Evolutionary conservation across 2,329 filamentous ascomycete genomes (phyloP).

Genomic region (Beauveria sp.): DNA sequence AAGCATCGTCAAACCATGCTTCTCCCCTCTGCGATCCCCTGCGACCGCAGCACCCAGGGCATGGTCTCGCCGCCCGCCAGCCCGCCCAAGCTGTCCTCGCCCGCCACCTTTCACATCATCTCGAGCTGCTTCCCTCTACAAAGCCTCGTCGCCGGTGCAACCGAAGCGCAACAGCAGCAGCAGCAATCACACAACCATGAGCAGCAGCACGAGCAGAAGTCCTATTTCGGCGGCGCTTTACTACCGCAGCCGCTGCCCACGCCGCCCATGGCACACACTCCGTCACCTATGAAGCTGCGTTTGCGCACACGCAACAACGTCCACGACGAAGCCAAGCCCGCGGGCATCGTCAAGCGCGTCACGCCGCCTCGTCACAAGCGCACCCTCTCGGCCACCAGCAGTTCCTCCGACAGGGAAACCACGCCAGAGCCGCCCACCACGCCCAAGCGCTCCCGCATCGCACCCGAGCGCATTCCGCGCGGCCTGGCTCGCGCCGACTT

Average conservation of each 20-base stretch:
- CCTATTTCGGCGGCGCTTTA: conserved; percentile 27
- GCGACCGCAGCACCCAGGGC: conserved; percentile 45
- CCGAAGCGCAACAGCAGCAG: background rate
- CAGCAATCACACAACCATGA: background rate
- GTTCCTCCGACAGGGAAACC: background rate
- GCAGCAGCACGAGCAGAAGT: background rate
- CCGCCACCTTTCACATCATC: conserved; percentile 47
- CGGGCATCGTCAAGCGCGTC: conserved; percentile 47
- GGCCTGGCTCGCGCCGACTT: conserved; percentile 53
- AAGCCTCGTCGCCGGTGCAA: conserved; percentile 40
- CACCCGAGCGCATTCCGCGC: conserved; percentile 52
- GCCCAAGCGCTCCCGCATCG: conserved; percentile 53
- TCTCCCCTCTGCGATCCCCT: conserved; percentile 50
- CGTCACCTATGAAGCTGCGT: conserved; percentile 46
- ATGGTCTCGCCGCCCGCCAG: conserved; percentile 54
- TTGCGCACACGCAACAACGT: conserved; percentile 38
- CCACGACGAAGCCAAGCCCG: conserved; percentile 28
- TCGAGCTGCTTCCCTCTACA: conserved; percentile 55
- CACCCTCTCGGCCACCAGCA: background rate
- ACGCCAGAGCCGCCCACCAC: conserved; percentile 34
- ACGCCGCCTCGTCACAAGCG: conserved; percentile 26
- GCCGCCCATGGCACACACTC: conserved; percentile 46
- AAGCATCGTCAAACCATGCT: conserved; percentile 35
- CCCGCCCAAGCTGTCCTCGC: conserved; percentile 39
- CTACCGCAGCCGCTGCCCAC: conserved; percentile 39